Conservation (phyloP, 1,284 basidiomycete species). For the Chondrostereum purpureum region DNA sequence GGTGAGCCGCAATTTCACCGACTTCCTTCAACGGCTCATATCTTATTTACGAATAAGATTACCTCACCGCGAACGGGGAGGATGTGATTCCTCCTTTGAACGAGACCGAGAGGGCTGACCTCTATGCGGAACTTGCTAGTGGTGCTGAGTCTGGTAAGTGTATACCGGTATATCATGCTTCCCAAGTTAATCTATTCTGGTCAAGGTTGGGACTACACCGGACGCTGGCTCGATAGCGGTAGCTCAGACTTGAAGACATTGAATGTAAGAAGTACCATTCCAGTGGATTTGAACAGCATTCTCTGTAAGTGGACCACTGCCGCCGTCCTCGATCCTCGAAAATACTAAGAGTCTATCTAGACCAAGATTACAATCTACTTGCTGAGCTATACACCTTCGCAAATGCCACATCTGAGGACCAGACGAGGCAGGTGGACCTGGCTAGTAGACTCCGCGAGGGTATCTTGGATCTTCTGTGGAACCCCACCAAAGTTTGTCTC, state of each 20-base stretch:
- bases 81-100: slow-evolving; percentile 48
- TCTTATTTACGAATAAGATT: slow-evolving; percentile 50
- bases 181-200: not conserved
- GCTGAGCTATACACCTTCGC: slow-evolving; percentile 52
- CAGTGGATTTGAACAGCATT: slow-evolving; percentile 81
- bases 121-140: slow-evolving; percentile 87
- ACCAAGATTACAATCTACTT: slow-evolving; percentile 57
- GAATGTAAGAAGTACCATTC: slow-evolving; percentile 65
- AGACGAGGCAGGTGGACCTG: not conserved
- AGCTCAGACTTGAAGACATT: slow-evolving; percentile 61
- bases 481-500: slow-evolving; percentile 44
- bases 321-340: slow-evolving; percentile 2
- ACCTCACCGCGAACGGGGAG: slow-evolving; percentile 65
- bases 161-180: slow-evolving; percentile 27
- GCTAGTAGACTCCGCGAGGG: slow-evolving; percentile 54
- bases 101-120: slow-evolving; percentile 48
- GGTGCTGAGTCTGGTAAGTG: slow-evolving; percentile 78
- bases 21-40: slow-evolving; percentile 1
- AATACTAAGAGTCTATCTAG: slow-evolving; percentile 27
- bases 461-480: slow-evolving; percentile 86
- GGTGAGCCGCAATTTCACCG: slow-evolving; percentile 27
- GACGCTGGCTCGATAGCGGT: slow-evolving; percentile 42
- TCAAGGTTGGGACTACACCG: slow-evolving; percentile 40
- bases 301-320: slow-evolving; percentile 52
- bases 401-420: slow-evolving; percentile 26